These are phyloP conservation scores for Mrakiaceae sp. DNA, from an alignment of 1,284 basidiomycete species.

Conservation along the genomic window DNA sequence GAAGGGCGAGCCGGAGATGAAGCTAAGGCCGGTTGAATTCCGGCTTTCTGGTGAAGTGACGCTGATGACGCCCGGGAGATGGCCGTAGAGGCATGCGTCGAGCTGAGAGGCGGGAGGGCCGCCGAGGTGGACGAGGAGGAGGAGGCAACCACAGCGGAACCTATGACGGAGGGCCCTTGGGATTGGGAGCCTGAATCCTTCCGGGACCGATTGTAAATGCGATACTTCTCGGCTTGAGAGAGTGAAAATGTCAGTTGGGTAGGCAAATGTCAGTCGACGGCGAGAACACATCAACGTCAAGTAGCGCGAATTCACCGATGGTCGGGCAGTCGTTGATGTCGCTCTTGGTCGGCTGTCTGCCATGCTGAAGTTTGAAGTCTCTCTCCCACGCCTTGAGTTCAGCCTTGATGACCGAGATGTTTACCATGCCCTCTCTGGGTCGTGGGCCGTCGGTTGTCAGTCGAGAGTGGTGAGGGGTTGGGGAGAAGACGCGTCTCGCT, in stretches of 20 bases:
- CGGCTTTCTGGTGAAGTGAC: background rate
- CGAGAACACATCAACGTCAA: background rate
- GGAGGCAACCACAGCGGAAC: background rate
- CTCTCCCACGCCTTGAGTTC: constrained; percentile 77
- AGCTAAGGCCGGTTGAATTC: background rate
- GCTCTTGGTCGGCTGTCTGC: constrained; percentile 55
- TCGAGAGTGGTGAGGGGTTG: too few relatives aligned
- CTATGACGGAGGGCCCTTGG: too few relatives aligned
- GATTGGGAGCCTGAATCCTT: background rate
- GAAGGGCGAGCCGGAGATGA: background rate
- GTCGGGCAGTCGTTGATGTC: constrained; percentile 59
- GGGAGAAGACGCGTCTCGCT: too few relatives aligned
- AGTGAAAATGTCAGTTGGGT: background rate
- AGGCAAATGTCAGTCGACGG: background rate
- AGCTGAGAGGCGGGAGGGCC: background rate
- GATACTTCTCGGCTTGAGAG: constrained; percentile 13
- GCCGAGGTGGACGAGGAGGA: background rate
- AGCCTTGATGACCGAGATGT: constrained; percentile 44
- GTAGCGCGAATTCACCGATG: constrained; percentile 48
- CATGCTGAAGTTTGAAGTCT: constrained; percentile 50
- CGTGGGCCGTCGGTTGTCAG: too few relatives aligned
- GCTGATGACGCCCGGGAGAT: background rate
- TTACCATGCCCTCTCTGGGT: constrained; percentile 20
- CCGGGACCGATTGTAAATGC: constrained; percentile 12
- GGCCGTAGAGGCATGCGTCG: background rate